Evolutionary conservation across 2,329 filamentous ascomycete species (phyloP).

Genomic region (Monilinia polystroma): DNA sequence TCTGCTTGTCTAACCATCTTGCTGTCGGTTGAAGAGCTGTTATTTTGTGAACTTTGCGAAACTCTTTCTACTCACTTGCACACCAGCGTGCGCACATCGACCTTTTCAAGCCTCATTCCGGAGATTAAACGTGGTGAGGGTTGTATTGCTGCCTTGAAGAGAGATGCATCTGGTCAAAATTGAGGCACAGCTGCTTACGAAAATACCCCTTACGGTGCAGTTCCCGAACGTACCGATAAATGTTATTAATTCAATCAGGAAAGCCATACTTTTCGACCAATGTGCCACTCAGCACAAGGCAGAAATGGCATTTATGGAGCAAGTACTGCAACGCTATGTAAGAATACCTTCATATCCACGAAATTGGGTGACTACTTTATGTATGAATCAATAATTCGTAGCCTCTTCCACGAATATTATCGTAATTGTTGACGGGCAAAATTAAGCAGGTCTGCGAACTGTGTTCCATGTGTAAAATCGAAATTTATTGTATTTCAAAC

Average conservation of each 20-base stretch:
- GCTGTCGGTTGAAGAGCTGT: background rate
- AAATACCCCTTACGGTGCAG: background rate
- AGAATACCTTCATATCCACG: background rate
- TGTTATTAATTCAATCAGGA: background rate
- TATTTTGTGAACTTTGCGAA: background rate
- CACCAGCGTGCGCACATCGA: background rate
- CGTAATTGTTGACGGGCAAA: background rate
- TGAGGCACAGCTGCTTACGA: slow-evolving; percentile 6
- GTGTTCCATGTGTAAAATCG: background rate
- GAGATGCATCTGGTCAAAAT: background rate
- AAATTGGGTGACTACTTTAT: background rate
- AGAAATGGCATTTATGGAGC: background rate
- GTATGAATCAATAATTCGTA: background rate
- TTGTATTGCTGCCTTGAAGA: background rate
- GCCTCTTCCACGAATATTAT: background rate
- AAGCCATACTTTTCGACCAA: background rate
- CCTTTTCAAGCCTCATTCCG: background rate
- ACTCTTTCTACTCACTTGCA: background rate
- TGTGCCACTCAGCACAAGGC: slow-evolving; percentile 1
- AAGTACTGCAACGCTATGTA: background rate
- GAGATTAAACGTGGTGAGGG: background rate
- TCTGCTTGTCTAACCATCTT: slow-evolving; percentile 22
- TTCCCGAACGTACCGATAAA: background rate
- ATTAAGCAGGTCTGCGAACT: background rate
- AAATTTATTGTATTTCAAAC: background rate